Evolutionary conservation across 1,284 basidiomycete genomes (phyloP), one percentile per base, ranked within the genome.

Genomic region (Sutorius eximius): DNA sequence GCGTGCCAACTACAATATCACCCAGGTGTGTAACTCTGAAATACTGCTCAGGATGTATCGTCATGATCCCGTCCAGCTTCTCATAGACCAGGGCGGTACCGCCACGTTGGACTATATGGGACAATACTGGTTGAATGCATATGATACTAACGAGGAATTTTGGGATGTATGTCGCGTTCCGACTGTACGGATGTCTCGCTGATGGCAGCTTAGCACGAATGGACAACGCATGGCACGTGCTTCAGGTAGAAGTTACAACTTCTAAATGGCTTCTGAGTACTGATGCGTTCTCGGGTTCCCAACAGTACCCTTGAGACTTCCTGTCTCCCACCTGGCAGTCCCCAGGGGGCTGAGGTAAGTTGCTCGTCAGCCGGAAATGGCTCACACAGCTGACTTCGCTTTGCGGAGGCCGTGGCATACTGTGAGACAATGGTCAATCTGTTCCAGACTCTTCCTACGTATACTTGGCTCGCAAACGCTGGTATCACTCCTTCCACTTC

Each of bases 191-290:
- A 27, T 37, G 38, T 54, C 57, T 56, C 7, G 16, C 42, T 57
- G 69, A 55, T 34, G 11, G 15, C 18, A 32, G 45, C 49, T 22
- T 52, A 83, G 82, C 86, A 89, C 58, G 87, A 88, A 69, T 89
- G 86, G 87, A 60, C 73, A 29, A 81, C 73, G 22, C 89, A 91
- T 63, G 89, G 89, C n/a, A 91, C 89, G 2, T 91, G 89, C 69
- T 81, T 80, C 69, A 85, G 82, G 82, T 82, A 59, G 18, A 22
- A 45, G 12, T 54, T 15, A 29, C 24, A 16, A 36, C 42, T 24
- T 29, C 3, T 24, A 22, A 55, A 15, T 27, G 13, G 12, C 45
- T 27, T 34, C 42, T 59, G 32, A 64, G 24, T 5, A 5, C 24
- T 27, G 24, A 27, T 6, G 5, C 24, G 24, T 27, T 53, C n/a